A percentile compares a stretch with the other conserved stretches of the same genome.
These are phyloP conservation scores for Penicillium corylophilum DNA, from an alignment of 2,329 filamentous ascomycete species.

Conservation along the genomic window DNA sequence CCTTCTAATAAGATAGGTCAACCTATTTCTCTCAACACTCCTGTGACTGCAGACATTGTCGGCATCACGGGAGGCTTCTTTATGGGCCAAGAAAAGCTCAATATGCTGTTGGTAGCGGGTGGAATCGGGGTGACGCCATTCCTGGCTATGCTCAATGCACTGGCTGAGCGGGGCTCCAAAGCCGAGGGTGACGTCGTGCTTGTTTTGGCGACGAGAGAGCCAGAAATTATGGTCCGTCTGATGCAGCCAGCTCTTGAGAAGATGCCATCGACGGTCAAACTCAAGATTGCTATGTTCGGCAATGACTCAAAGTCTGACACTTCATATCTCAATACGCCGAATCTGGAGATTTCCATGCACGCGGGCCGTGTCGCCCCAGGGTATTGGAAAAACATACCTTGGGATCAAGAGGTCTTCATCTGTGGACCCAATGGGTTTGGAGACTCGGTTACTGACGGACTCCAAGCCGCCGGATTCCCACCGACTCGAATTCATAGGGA, in stretches of 20 bases:
- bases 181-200: neutral
- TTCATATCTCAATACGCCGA: neutral
- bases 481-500: conserved; percentile 10
- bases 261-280: neutral
- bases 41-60: conserved; percentile 7
- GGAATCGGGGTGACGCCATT: conserved; percentile 37
- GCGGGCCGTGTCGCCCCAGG: conserved; percentile 3
- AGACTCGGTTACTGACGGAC: conserved; percentile 16
- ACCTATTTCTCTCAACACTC: neutral
- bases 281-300: conserved; percentile 11
- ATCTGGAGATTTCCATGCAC: neutral
- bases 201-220: conserved; percentile 12
- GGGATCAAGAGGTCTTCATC: conserved; percentile 17
- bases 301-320: neutral
- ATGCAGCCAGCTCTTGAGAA: conserved; percentile 1
- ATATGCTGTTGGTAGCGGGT: conserved; percentile 24
- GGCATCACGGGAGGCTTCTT: conserved; percentile 14
- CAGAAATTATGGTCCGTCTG: conserved; percentile 7
- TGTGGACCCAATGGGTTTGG: conserved; percentile 24
- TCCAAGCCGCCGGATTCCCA: conserved; percentile 11
- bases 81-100: neutral
- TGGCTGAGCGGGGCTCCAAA: conserved; percentile 1
- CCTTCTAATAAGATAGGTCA: neutral
- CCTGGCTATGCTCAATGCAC: conserved; percentile 27
- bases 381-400: conserved; percentile 8